Conservation (phyloP, 2,329 filamentous ascomycete species). For the Ophiocordyceps camponoti-rufipedis region DNA sequence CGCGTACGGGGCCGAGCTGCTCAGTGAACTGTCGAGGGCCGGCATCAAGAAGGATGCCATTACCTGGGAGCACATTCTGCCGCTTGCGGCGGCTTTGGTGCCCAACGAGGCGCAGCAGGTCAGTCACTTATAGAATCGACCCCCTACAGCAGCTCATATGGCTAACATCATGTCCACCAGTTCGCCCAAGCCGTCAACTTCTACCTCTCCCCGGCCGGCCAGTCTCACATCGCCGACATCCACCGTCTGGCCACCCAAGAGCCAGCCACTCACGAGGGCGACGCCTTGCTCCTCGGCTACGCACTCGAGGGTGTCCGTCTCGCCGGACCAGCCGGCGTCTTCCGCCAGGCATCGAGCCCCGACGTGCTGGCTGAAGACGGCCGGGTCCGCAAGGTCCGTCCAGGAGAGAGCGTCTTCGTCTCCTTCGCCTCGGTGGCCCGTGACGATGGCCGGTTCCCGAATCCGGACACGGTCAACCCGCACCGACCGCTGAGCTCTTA, state of each 20-base stretch:
- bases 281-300: constrained; percentile 49
- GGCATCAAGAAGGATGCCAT: constrained; percentile 47
- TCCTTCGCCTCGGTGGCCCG: constrained; percentile 38
- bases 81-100: constrained; percentile 46
- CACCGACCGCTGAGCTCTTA: constrained; percentile 45
- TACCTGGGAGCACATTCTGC: constrained; percentile 52
- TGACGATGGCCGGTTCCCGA: constrained; percentile 40
- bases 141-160: not conserved
- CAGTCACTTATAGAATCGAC: constrained; percentile 8
- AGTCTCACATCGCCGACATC: constrained; percentile 39
- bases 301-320: constrained; percentile 55
- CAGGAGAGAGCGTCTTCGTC: constrained; percentile 43
- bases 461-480: constrained; percentile 42
- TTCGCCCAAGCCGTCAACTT: constrained; percentile 59
- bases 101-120: constrained; percentile 53
- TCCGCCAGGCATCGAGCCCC: constrained; percentile 31
- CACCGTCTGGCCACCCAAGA: constrained; percentile 38
- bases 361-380: constrained; percentile 32
- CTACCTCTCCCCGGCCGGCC: constrained; percentile 42
- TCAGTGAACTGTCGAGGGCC: constrained; percentile 44
- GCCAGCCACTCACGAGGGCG: constrained; percentile 31
- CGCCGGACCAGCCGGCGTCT: constrained; percentile 41
- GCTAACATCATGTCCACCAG: constrained; percentile 11
- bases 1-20: constrained; percentile 45
- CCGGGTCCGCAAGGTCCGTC: constrained; percentile 28